Evolutionary conservation across 257 asterid genomes (phyloP).

Genomic region (Solanum pinnatisectum): DNA sequence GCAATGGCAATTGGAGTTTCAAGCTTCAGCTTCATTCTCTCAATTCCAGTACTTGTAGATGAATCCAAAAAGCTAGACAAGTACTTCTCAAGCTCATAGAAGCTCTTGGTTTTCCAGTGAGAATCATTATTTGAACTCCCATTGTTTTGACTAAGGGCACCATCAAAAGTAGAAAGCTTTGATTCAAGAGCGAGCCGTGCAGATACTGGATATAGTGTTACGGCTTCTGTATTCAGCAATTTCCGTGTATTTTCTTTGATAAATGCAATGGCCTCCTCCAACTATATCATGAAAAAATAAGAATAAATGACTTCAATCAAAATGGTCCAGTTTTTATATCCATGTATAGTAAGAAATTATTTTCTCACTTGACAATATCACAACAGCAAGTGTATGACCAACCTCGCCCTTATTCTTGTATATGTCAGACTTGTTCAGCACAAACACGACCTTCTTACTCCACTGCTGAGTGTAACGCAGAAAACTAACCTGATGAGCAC

Average conservation of each 20-base stretch:
- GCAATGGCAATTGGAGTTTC: conserved; percentile 87
- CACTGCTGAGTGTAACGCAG: conserved; percentile 95
- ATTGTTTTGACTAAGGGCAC: conserved; percentile 23
- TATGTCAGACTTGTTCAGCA: conserved; percentile 85
- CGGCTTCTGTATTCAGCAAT: conserved; percentile 62
- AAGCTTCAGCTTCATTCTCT: conserved; percentile 85
- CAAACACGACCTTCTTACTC: conserved; percentile 82
- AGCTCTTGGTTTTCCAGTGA: conserved; percentile 47
- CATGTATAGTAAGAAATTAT: not conserved
- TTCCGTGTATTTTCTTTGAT: conserved; percentile 69
- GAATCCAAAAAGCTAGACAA: conserved; percentile 76
- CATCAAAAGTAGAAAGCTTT: conserved; percentile 47
- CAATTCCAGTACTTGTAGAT: conserved; percentile 70
- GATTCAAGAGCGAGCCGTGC: conserved; percentile 86
- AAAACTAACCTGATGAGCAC: conserved; percentile 60
- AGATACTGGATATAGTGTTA: conserved; percentile 73
- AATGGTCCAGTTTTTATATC: not conserved
- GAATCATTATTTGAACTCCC: conserved; percentile 19
- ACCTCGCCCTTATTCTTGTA: conserved; percentile 73
- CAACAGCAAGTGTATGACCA: conserved; percentile 15
- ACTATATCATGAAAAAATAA: conserved; percentile 36
- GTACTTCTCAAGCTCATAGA: conserved; percentile 66
- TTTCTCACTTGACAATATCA: conserved; percentile 5
- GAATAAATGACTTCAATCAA: conserved; percentile 1
- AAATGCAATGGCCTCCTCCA: conserved; percentile 74